These are phyloP conservation scores for Alternaria solani DNA, from an alignment of 2,329 filamentous ascomycete species.

Conservation along the genomic window DNA sequence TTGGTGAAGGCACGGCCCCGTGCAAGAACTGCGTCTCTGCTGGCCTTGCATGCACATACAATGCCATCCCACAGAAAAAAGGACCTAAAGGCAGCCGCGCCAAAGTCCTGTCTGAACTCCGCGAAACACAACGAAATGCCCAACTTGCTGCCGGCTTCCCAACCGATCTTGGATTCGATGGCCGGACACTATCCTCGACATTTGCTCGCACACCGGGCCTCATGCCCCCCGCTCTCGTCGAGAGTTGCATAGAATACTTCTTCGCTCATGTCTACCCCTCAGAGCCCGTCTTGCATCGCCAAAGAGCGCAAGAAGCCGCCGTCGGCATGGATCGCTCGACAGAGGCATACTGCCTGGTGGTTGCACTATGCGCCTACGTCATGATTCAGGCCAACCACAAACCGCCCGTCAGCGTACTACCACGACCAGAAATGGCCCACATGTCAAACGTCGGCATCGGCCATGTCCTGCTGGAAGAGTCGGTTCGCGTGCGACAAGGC, in stretches of 20 bases:
- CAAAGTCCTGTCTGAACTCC: constrained; percentile 69
- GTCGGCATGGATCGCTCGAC: constrained; percentile 60
- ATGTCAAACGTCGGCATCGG: constrained; percentile 57
- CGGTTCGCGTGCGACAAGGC: constrained; percentile 62
- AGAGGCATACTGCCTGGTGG: constrained; percentile 67
- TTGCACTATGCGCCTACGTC: constrained; percentile 60
- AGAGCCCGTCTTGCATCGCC: constrained; percentile 66
- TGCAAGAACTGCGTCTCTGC: constrained; percentile 69
- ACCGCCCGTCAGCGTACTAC: constrained; percentile 54
- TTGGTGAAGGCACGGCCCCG: constrained; percentile 59
- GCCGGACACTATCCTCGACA: constrained; percentile 53
- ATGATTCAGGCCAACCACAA: constrained; percentile 60
- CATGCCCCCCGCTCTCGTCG: constrained; percentile 59
- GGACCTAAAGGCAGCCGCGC: constrained; percentile 69
- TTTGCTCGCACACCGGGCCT: constrained; percentile 59
- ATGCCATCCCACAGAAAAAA: constrained; percentile 70
- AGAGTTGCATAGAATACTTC: constrained; percentile 67
- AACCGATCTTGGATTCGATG: constrained; percentile 51
- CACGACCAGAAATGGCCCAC: constrained; percentile 56
- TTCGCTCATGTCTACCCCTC: constrained; percentile 70
- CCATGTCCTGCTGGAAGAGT: constrained; percentile 66
- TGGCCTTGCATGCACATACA: constrained; percentile 68
- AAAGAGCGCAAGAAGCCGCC: constrained; percentile 61
- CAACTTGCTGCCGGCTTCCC: constrained; percentile 54
- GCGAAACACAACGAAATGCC: constrained; percentile 59